These are phyloP conservation scores for Mycena belliarum DNA, from an alignment of 768 basidiomycete genomes.

Conservation along the genomic window DNA sequence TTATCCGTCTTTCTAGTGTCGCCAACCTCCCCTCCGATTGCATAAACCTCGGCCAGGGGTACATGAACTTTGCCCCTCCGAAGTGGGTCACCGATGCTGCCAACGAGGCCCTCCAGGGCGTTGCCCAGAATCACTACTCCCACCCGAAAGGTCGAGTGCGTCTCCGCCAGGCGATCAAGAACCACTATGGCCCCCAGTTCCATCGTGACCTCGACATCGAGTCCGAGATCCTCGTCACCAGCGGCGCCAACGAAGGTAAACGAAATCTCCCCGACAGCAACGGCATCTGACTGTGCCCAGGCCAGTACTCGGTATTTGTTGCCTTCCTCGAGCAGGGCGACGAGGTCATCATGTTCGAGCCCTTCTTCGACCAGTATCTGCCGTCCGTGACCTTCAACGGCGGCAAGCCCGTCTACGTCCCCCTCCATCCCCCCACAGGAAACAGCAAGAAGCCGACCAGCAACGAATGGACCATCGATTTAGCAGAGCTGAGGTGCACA, in stretches of 20 bases:
- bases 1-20: slow-evolving; percentile 49
- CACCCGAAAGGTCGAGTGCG: slow-evolving; percentile 89
- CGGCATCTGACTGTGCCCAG: slow-evolving; percentile 38
- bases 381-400: slow-evolving; percentile 94
- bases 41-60: slow-evolving; percentile 94
- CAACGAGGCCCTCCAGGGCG: slow-evolving; percentile 59
- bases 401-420: slow-evolving; percentile 91
- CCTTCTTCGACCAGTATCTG: slow-evolving; percentile 96
- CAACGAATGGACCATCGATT: slow-evolving; percentile 88
- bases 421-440: slow-evolving; percentile 81
- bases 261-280: not conserved
- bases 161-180: slow-evolving; percentile 84
- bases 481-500: slow-evolving; percentile 79
- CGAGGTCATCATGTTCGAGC: slow-evolving; percentile 98
- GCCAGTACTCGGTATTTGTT: slow-evolving; percentile 90
- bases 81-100: slow-evolving; percentile 78
- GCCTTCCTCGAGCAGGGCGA: slow-evolving; percentile 92
- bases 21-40: slow-evolving; percentile 88
- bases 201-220: slow-evolving; percentile 78
- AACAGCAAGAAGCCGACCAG: slow-evolving; percentile 49
- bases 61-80: slow-evolving; percentile 92
- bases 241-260: slow-evolving; percentile 94
- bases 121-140: slow-evolving; percentile 82
- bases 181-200: slow-evolving; percentile 72
- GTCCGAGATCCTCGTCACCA: slow-evolving; percentile 89